Conservation (phyloP, 106 monocot genomes). For the Dendrobium catenatum region DNA sequence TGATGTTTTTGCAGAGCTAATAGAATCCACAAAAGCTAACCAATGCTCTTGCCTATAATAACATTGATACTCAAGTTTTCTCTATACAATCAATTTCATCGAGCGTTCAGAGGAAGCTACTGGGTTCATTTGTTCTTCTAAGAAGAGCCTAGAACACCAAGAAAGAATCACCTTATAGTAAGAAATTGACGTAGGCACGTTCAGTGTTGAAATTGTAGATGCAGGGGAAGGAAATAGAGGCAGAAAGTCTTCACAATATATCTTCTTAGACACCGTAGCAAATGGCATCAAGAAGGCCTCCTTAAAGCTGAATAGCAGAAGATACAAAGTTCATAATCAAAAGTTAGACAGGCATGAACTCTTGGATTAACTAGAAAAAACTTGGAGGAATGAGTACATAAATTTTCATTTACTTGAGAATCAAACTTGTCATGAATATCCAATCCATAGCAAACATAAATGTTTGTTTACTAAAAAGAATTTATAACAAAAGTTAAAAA, state of each 20-base stretch:
- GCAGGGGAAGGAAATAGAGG: slow-evolving; percentile 53
- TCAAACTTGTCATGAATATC: neutral
- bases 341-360: neutral
- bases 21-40: neutral
- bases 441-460: neutral
- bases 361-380: neutral
- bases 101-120: neutral
- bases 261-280: slow-evolving; percentile 60
- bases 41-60: neutral
- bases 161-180: slow-evolving; percentile 41
- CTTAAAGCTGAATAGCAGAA: slow-evolving; percentile 57
- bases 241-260: slow-evolving; percentile 57
- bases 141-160: neutral
- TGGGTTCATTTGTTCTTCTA: neutral
- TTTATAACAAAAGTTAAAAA: neutral
- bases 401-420: neutral
- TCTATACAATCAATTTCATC: neutral
- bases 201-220: slow-evolving; percentile 13
- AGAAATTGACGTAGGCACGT: slow-evolving; percentile 41
- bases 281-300: slow-evolving; percentile 82
- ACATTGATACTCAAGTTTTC: neutral
- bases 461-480: neutral
- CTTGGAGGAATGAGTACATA: neutral
- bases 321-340: slow-evolving; percentile 3
- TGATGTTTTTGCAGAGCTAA: neutral